Evolutionary conservation across 2,329 filamentous ascomycete species (phyloP).

Genomic region (Fusarium nurragi): DNA sequence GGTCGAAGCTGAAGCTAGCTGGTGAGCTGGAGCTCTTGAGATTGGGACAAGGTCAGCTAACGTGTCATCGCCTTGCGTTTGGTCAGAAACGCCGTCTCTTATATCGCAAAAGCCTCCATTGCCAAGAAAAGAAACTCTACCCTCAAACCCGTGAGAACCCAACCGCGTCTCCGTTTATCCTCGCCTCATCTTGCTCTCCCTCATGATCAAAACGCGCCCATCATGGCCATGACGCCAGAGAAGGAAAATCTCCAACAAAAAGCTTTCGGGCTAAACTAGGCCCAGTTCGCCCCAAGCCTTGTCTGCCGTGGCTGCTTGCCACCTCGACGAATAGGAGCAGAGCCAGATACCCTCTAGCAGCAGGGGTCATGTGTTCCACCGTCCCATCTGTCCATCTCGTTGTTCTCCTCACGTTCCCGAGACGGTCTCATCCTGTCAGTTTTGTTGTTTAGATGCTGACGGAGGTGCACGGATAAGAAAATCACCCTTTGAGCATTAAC

Average conservation of each 20-base stretch:
- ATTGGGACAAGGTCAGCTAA: slow-evolving; percentile 26
- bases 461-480: neutral
- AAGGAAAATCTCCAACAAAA: slow-evolving; percentile 36
- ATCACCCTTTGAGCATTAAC: neutral
- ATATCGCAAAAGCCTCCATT: neutral
- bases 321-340: slow-evolving; percentile 24
- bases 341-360: slow-evolving; percentile 8
- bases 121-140: too few species aligned
- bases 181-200: neutral
- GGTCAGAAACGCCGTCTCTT: neutral
- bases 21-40: slow-evolving; percentile 7
- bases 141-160: too few species aligned
- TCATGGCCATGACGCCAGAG: slow-evolving; percentile 23
- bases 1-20: slow-evolving; percentile 11
- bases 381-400: slow-evolving; percentile 1
- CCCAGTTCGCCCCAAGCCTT: slow-evolving; percentile 30
- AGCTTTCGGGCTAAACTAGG: slow-evolving; percentile 33
- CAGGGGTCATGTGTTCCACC: slow-evolving; percentile 32
- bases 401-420: slow-evolving; percentile 30
- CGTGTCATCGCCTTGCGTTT: neutral
- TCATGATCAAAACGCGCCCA: slow-evolving; percentile 17
- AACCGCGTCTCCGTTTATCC: too few species aligned
- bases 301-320: slow-evolving; percentile 25
- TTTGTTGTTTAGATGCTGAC: neutral
- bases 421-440: slow-evolving; percentile 9